phyloP scores from a whole-genome alignment of 305 asterid species.

The Rubia balearica region DNA sequence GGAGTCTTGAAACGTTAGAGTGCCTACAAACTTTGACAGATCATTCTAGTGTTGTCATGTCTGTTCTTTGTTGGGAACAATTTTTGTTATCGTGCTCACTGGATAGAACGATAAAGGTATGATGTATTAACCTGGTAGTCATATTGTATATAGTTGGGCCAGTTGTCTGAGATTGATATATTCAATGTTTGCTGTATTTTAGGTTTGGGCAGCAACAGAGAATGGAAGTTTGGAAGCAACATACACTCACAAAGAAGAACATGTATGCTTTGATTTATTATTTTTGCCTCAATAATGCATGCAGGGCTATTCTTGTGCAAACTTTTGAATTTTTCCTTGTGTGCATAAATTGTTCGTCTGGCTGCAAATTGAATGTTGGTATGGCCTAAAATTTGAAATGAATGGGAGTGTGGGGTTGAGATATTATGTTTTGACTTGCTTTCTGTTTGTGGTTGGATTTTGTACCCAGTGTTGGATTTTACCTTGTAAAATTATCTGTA shows the following conservation, averaged over 20 bases:
- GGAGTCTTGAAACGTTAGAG: conserved; percentile 86
- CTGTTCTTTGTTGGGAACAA: conserved; percentile 94
- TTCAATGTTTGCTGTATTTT: conserved; percentile 16
- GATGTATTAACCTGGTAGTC: not conserved
- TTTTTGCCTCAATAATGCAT: conserved; percentile 10
- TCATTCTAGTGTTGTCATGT: conserved; percentile 81
- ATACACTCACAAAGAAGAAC: conserved; percentile 71
- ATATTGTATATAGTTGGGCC: not conserved
- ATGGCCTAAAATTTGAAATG: not conserved
- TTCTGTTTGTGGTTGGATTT: not conserved
- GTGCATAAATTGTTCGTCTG: not conserved
- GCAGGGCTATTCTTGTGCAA: not conserved
- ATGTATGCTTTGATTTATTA: conserved; percentile 36
- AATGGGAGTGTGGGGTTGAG: not conserved
- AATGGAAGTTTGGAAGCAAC: conserved; percentile 78
- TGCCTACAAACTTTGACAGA: conserved; percentile 69
- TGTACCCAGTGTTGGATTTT: not conserved
- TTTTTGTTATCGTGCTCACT: conserved; percentile 86
- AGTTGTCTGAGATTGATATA: not conserved
- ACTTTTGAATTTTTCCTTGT: not conserved
- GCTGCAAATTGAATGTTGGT: not conserved
- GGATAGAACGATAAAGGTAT: conserved; percentile 80
- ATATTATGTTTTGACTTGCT: not conserved
- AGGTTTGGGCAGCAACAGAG: conserved; percentile 87
- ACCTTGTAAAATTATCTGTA: not conserved